These are phyloP conservation scores for Sanghuangporus baumii DNA, from an alignment of 1,284 basidiomycete genomes.

Conservation along the genomic window DNA sequence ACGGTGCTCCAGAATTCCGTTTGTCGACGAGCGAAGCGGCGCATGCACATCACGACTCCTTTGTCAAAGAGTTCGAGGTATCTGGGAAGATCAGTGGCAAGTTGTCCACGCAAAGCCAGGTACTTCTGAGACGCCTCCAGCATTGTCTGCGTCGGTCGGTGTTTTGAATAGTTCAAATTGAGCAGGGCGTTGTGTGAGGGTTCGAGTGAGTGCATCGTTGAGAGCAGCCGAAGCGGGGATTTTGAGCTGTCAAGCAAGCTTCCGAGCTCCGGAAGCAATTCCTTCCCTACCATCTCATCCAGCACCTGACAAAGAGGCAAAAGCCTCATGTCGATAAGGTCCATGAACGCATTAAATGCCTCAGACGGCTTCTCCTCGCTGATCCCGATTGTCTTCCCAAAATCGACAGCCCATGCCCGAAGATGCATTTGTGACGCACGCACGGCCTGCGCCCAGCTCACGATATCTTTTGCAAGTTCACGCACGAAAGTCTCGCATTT, in stretches of 20 bases:
- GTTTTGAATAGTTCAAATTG: slow-evolving; percentile 54
- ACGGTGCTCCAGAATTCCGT: slow-evolving; percentile 52
- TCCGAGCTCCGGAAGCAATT: slow-evolving; percentile 50
- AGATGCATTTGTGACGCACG: slow-evolving; percentile 41
- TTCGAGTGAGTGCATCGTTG: slow-evolving; percentile 63
- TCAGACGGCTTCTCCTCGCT: slow-evolving; percentile 43
- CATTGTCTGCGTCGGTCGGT: slow-evolving; percentile 55
- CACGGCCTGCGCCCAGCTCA: slow-evolving; percentile 54
- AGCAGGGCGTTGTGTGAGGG: slow-evolving; percentile 62
- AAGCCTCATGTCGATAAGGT: slow-evolving; percentile 50
- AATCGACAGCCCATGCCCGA: slow-evolving; percentile 54
- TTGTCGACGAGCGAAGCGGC: slow-evolving; percentile 50
- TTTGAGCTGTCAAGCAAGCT: slow-evolving; percentile 50
- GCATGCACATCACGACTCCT: slow-evolving; percentile 47
- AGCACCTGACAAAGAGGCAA: slow-evolving; percentile 47
- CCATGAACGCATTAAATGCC: slow-evolving; percentile 68
- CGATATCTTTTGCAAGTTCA: slow-evolving; percentile 50
- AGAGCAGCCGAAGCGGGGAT: slow-evolving; percentile 58
- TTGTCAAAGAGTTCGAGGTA: slow-evolving; percentile 53
- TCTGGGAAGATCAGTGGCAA: slow-evolving; percentile 59
- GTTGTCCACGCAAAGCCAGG: slow-evolving; percentile 63
- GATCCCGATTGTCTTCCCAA: slow-evolving; percentile 65
- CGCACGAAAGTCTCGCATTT: slow-evolving; percentile 48
- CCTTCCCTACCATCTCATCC: slow-evolving; percentile 44
- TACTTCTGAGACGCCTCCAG: slow-evolving; percentile 69